Base-by-base conservation (phyloP, 495 filamentous ascomycete genomes). In the Aeminium ludgeri region DNA sequence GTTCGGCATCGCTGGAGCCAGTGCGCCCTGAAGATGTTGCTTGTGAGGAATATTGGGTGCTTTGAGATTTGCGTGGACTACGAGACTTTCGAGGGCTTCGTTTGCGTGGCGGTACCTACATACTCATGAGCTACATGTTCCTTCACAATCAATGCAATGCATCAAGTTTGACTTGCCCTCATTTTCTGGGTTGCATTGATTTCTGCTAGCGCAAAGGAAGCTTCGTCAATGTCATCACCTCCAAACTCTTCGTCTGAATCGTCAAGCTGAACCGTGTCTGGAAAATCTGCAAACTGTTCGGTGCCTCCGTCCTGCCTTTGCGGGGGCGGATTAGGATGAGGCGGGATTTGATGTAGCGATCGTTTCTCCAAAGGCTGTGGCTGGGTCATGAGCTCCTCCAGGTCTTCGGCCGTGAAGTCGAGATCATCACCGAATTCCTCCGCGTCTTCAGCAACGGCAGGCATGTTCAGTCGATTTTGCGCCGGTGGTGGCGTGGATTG, bases 201-300 rank as follows among this genome's bases (percentile, higher is more conserved):
- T 58, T 67, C 51, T 38, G 55, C 60, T 36, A 68, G 66, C 11
- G 65, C 73, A 45, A 68, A 55, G 18, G 56, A 44, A 34, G 78
- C 75, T 42, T 74, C 73, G 53, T 86, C 80, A 48, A 72, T 68
- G 41, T 82, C 78, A 52, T 57, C 55, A 7, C 34, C 50, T 17
- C 57, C 62, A 52, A 63, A 63, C 33, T 62, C 60, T 42, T 62
- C 58, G 32, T 55, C 53, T 28, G 45, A 43, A 28, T 57, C 52
- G 30, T 55, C 52, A 36, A 30, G 10, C 4, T 3, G 13, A 31
- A 36, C 47, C 45, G n/a, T 37, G 28, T 27, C 34, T 3, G 6
- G 12, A 10, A 20, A 4, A 36, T 41, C 16, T 18, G 6, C 11
- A 35, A n/a, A n/a, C 29, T 15, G 38, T 10, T 7, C 16, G 17